Percentiles rank a stretch among this genome's conserved stretches.
phyloP scores from a whole-genome alignment of 192 early-diverging fungal species.

The Coemansia sp. region DNA sequence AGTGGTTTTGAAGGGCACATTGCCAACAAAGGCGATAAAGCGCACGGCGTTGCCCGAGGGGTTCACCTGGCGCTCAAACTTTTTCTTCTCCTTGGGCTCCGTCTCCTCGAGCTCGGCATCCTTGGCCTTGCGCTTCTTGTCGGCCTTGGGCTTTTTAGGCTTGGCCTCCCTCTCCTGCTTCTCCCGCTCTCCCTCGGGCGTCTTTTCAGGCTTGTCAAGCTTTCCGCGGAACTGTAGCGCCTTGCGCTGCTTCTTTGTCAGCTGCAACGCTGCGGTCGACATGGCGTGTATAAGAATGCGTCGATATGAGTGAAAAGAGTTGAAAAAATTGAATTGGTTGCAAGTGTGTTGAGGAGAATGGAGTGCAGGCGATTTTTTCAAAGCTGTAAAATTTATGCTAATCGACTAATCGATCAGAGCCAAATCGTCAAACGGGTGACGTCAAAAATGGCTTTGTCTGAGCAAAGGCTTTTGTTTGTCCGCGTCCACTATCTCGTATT shows the following conservation, averaged over 20 bases:
- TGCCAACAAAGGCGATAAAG: slow-evolving; percentile 64
- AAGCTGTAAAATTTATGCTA: no score
- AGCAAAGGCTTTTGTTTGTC: background rate
- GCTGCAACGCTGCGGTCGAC: slow-evolving; percentile 8
- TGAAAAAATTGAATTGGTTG: no score
- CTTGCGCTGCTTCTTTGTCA: slow-evolving; percentile 50
- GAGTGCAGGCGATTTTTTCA: no score
- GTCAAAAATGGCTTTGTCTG: background rate
- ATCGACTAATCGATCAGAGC: background rate
- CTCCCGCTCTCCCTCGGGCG: slow-evolving; percentile 1
- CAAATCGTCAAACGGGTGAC: background rate
- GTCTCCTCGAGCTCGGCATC: background rate
- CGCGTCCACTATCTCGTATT: background rate
- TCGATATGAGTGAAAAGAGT: background rate
- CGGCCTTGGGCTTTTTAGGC: slow-evolving; percentile 1
- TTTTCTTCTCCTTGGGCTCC: slow-evolving; percentile 18
- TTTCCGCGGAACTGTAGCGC: slow-evolving; percentile 41
- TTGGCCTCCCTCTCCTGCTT: background rate
- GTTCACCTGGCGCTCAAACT: slow-evolving; percentile 28
- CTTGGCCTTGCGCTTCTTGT: slow-evolving; percentile 20
- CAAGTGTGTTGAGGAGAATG: no score
- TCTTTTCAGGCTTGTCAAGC: slow-evolving; percentile 25
- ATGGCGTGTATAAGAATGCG: background rate
- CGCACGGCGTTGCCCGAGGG: slow-evolving; percentile 28
- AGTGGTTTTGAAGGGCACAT: slow-evolving; percentile 64